Base-by-base conservation (phyloP, 192 early-diverging fungal genomes). In the Cetraspora pellucida region DNA sequence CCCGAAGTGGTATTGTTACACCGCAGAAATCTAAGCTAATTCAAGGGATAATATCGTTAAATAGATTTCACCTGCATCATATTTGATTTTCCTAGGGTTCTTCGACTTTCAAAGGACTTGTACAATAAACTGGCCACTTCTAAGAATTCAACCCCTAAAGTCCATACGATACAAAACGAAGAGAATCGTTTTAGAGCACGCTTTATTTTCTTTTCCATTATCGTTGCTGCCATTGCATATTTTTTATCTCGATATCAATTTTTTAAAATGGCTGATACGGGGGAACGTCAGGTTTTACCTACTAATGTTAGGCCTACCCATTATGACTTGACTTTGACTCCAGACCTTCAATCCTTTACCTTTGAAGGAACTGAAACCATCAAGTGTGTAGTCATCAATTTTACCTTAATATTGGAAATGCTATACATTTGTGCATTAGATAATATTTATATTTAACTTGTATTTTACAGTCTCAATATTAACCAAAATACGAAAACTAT, bases 221-320 rank as follows among this genome's bases (percentile, higher is more conserved):
- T 44, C n/a, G 63, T n/a, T 65, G 8, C n/a, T 43, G 8, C 43
- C 2, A 7, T 44, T 65, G 30, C 63, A 37, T 65, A 65, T n/a
- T 43, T 37, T 65, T 27, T 65, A 6, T 6, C 30, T 5, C 30
- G 43, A 43, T 65, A 65, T 17, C 11, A 5, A 9, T n/a, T 70
- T 37, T 49, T 28, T 49, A 70, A 50, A 70, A 71, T 71, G 68
- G 14, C 68, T 21, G 25, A 23, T 27, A n/a, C 52, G 0, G 31
- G 67, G 28, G 78, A 78, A 44, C 89, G 87, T 58, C 90, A 95
- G 79, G 88, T 96, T 55, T 89, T 97, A 45, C 96, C 96, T 57
- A 91, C 89, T 68, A 95, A 89, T 75, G 93, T 96, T 65, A 90
- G 86, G 55, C 96, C 96, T 10, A 79, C 85, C 47, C 93, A 96